Conservation (phyloP, 306 rosid species). For the Malus sieversii region DNA sequence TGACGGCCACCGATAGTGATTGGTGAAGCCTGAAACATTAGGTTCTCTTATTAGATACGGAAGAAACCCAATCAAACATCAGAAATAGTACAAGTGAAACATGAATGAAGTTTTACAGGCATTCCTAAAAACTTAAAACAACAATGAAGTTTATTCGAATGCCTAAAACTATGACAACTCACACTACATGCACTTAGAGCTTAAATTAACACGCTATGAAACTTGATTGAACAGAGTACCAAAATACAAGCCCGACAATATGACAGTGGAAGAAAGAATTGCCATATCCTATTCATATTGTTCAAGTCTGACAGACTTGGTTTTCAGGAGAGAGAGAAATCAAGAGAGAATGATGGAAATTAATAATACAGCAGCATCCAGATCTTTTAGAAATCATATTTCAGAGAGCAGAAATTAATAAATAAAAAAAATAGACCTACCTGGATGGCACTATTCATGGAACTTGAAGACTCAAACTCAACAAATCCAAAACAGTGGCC, state of each 20-base stretch:
- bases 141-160: no score
- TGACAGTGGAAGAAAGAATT: background rate
- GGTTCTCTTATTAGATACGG: background rate
- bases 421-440: constrained; percentile 25
- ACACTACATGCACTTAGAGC: background rate
- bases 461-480: constrained; percentile 47
- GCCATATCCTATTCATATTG: background rate
- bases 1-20: constrained; percentile 39
- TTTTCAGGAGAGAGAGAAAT: background rate
- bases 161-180: background rate
- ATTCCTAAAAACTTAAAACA: background rate
- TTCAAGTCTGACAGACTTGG: background rate
- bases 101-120: background rate
- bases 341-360: background rate
- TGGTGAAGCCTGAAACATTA: constrained; percentile 58
- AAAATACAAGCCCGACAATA: background rate
- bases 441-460: constrained; percentile 64
- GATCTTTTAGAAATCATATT: background rate
- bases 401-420: constrained; percentile 2
- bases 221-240: background rate
- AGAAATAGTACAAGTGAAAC: background rate
- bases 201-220: background rate
- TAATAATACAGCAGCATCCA: background rate
- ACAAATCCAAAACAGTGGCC: constrained; percentile 81
- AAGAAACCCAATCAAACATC: background rate